phyloP scores from a whole-genome alignment of 2,329 filamentous ascomycete genomes.

The Fusarium keratoplasticum region DNA sequence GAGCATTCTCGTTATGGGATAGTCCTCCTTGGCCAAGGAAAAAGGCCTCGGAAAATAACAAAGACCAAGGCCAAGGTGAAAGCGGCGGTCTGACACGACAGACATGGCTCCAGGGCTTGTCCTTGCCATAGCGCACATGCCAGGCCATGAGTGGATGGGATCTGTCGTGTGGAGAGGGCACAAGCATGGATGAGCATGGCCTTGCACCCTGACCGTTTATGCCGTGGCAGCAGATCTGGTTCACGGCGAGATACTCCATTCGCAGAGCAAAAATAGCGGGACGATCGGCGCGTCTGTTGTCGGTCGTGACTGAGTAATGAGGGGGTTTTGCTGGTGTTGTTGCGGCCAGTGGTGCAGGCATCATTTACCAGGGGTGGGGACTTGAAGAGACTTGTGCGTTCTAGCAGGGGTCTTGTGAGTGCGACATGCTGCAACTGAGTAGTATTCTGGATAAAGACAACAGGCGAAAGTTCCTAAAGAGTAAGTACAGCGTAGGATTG shows the following conservation, averaged over 20 bases:
- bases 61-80: neutral
- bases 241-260: constrained; percentile 31
- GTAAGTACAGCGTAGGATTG: constrained; percentile 18
- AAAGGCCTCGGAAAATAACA: neutral
- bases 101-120: neutral
- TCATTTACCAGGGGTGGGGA: constrained; percentile 21
- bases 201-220: constrained; percentile 19
- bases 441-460: constrained; percentile 4
- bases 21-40: neutral
- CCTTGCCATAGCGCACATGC: neutral
- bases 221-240: constrained; percentile 34
- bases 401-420: constrained; percentile 13
- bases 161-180: constrained; percentile 18
- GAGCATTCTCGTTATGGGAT: neutral
- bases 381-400: constrained; percentile 8
- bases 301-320: constrained; percentile 21
- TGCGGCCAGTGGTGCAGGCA: constrained; percentile 6
- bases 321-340: constrained; percentile 16
- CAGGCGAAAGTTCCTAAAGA: constrained; percentile 9
- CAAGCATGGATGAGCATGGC: constrained; percentile 33
- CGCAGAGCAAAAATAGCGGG: constrained; percentile 12
- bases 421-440: neutral
- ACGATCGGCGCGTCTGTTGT: constrained; percentile 31
- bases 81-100: constrained; percentile 3
- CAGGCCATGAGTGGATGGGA: constrained; percentile 16